Base-by-base conservation (phyloP, 306 rosid species). In the Crataegus laevigata region DNA sequence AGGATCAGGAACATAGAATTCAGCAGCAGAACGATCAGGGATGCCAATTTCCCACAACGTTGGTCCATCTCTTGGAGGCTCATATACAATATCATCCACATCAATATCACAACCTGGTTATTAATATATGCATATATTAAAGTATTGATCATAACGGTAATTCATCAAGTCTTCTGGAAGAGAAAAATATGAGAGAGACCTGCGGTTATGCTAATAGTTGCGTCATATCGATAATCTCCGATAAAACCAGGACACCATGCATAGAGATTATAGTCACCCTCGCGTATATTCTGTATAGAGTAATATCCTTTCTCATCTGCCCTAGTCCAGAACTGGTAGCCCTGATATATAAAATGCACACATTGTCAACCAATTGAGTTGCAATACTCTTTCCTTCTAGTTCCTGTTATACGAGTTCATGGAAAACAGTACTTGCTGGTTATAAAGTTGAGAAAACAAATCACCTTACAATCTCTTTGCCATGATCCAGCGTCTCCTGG, bases 1-100 rank as follows among this genome's bases (percentile, higher is more conserved):
- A 40, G 98, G 96, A 80, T 90, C 93, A 21, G 97, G 97, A 69
- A 90, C 81, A 70, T 82, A 91, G 80, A 94, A 91, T 72, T 91
- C 96, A 28, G 87, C 88, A 54, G 97, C 97, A 17, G 94, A 76
- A 29, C 97, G 97, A 79, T 94, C 91, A 15, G 98, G 98, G 55
- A 85, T 75, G 61, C 97, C 97, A 66, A 94, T 94, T 90, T 94
- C 98, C 98, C 98, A 94, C 59, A 88, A 61, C 34, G 98, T 94
- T 12, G 96, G 89, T 6, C 96, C 98, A 76, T 85, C 87, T 84
- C 98, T 90, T 52, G 89, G 97, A 5, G 97, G 90, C 30, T 90
- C 88, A 74, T 83, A 90, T 3, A 87, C 88, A 68, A 87, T 75
- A 45, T 86, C 87, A 60, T 94, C 98, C 28, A 87, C 57, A 24